phyloP scores from a whole-genome alignment of 202 grass and related monocot species.

The Cymbopogon flexuosus region DNA sequence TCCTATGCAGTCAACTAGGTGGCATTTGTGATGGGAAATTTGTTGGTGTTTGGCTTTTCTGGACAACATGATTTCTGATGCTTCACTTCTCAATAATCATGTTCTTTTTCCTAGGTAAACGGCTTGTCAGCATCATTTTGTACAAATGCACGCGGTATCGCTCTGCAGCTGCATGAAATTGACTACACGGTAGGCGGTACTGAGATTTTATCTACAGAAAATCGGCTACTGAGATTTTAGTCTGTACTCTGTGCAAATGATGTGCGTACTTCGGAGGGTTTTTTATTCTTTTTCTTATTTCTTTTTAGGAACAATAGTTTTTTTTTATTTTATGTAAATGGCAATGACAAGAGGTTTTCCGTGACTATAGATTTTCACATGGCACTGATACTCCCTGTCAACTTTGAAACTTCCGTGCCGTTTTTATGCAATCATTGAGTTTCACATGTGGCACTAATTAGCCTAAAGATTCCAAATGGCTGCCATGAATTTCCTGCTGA shows the following conservation, averaged over 20 bases:
- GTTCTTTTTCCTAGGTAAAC: slow-evolving; percentile 1
- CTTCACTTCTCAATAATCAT: slow-evolving; percentile 1
- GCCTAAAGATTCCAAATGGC: slow-evolving; percentile 24
- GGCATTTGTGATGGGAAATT: background rate
- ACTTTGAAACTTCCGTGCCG: background rate
- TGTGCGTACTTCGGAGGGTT: too few species aligned
- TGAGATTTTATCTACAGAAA: background rate
- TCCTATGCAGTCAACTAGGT: background rate
- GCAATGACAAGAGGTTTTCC: background rate
- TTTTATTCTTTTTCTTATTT: too few species aligned
- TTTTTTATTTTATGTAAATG: background rate
- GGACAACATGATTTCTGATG: background rate
- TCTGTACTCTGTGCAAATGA: too few species aligned
- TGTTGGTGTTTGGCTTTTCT: background rate
- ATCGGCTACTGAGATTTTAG: too few species aligned
- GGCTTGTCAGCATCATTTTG: background rate
- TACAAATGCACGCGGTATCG: background rate
- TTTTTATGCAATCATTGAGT: slow-evolving; percentile 34
- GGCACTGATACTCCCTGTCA: background rate
- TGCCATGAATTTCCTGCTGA: background rate
- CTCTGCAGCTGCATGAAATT: background rate
- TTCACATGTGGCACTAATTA: slow-evolving; percentile 42
- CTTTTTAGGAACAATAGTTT: too few species aligned
- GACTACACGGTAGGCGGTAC: background rate
- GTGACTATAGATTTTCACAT: background rate